Percentiles rank a stretch among this genome's conserved stretches.
These are phyloP conservation scores for Ceratopteris richardii DNA, from an alignment of 75 land plant genomes.

Conservation along the genomic window DNA sequence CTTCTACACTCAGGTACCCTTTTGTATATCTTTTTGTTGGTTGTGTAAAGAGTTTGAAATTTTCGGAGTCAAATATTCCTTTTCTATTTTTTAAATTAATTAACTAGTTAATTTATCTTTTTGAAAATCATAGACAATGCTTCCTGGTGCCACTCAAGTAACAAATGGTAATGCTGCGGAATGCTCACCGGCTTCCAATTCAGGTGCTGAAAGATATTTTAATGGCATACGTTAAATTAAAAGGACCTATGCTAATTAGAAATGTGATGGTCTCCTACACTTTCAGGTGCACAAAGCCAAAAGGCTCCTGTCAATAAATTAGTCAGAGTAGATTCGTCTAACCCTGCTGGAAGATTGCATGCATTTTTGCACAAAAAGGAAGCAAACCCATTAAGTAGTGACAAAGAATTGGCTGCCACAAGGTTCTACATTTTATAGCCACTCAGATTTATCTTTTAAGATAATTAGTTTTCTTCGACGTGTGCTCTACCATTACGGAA, in stretches of 20 bases:
- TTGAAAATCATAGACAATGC: constrained; percentile 15
- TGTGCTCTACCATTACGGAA: no score
- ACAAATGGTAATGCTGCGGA: constrained; percentile 8
- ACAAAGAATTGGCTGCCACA: constrained; percentile 44
- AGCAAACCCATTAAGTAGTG: constrained; percentile 13
- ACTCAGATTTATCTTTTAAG: no score
- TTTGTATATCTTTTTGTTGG: neutral
- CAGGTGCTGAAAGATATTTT: neutral
- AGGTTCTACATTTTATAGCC: constrained; percentile 43
- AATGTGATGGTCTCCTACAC: neutral
- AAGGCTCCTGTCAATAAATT: constrained; percentile 76
- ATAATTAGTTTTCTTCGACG: neutral
- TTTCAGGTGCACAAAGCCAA: constrained; percentile 48
- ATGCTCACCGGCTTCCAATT: constrained; percentile 10
- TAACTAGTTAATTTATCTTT: neutral
- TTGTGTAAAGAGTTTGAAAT: no score
- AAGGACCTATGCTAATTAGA: no score
- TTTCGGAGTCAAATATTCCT: no score
- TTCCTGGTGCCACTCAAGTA: constrained; percentile 24
- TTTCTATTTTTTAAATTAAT: no score
- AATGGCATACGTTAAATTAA: no score
- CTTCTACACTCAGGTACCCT: constrained; percentile 67
- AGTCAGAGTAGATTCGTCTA: constrained; percentile 77
- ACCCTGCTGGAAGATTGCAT: constrained; percentile 92
- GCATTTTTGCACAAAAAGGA: constrained; percentile 60